These are phyloP conservation scores for Abrus precatorius DNA, from an alignment of 306 rosid species.

Conservation along the genomic window DNA sequence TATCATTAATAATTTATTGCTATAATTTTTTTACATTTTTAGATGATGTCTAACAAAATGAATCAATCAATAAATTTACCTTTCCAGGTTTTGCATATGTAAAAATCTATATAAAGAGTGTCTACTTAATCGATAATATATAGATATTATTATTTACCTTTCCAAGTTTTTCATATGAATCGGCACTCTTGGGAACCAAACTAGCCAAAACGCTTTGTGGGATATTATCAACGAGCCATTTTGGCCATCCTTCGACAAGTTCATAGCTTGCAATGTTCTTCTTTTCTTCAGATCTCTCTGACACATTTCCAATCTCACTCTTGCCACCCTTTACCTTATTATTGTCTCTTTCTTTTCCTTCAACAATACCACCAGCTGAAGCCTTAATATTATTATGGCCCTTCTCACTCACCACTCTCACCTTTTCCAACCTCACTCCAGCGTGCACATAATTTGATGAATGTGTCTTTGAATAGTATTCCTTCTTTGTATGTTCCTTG, in stretches of 20 bases:
- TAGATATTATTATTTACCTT: slow-evolving; percentile 55
- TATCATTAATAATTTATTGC: too few relatives aligned
- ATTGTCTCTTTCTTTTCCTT: not conserved
- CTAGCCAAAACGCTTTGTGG: slow-evolving; percentile 54
- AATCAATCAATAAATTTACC: too few relatives aligned
- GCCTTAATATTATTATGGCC: not conserved
- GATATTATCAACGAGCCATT: slow-evolving; percentile 75
- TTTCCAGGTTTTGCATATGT: not conserved
- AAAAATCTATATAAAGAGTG: not conserved
- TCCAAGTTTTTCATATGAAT: slow-evolving; percentile 72
- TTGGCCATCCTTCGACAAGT: slow-evolving; percentile 69
- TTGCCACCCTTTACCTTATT: not conserved
- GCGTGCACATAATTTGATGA: not conserved
- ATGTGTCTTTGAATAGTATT: not conserved
- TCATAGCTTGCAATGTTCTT: slow-evolving; percentile 60
- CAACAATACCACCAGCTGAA: not conserved
- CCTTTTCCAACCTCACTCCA: not conserved
- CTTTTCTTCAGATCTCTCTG: not conserved
- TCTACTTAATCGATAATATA: not conserved
- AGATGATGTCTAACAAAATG: too few relatives aligned
- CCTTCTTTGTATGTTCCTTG: slow-evolving; percentile 2
- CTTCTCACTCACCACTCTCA: slow-evolving; percentile 2
- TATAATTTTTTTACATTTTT: too few relatives aligned
- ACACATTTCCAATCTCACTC: slow-evolving; percentile 28
- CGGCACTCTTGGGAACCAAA: slow-evolving; percentile 65